Base-by-base conservation (phyloP, 2,329 filamentous ascomycete genomes). In the Daldinia eschscholtzii region DNA sequence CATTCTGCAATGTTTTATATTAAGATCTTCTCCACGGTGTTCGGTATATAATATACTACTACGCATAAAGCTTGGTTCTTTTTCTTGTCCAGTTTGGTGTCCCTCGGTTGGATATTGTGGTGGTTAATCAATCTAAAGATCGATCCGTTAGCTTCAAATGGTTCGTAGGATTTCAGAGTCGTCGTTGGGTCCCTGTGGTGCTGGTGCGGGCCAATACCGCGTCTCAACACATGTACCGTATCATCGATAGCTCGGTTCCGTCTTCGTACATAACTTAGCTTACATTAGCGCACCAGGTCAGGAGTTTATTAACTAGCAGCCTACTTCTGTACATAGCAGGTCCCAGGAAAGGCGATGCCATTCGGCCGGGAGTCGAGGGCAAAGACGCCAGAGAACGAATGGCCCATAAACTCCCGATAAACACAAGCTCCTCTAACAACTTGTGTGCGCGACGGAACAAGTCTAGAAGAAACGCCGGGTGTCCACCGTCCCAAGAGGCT, bases 141-240 rank as follows among this genome's bases (percentile, higher is more conserved):
- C 58, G 68, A 68, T 68, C 68, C 68, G 65, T 57, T 66, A 48
- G 53, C 53, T 50, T 39, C 30, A 33, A 57, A 41, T 68, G 65
- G 68, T 66, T 66, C 68, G 68, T 55, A 71, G 68, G 65, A 71
- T 71, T 58, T 56, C 57, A 61, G 48, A 48, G 12, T 57, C 26
- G 35, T 28, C 53, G 53, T 57, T 50, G 46, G 53, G 23, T 18
- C 37, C 37, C 3, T 30, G 9, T 57, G 35, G 35, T 64, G 20
- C 30, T 42, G 59, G 56, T 71, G 65, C 68, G 65, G 62, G 48
- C 61, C 58, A 68, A 68, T 71, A 66, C 62, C 68, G 68, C 68
- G 53, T 60, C 26, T 58, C 60, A 61, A 68, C 41, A 64, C 63
- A 68, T 61, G 63, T 71, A 68, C 68, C 65, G 68, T 71, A 61